Evolutionary conservation across 352 stramenopile species (phyloP).

Genomic region (Pythium aphanidermatum): DNA sequence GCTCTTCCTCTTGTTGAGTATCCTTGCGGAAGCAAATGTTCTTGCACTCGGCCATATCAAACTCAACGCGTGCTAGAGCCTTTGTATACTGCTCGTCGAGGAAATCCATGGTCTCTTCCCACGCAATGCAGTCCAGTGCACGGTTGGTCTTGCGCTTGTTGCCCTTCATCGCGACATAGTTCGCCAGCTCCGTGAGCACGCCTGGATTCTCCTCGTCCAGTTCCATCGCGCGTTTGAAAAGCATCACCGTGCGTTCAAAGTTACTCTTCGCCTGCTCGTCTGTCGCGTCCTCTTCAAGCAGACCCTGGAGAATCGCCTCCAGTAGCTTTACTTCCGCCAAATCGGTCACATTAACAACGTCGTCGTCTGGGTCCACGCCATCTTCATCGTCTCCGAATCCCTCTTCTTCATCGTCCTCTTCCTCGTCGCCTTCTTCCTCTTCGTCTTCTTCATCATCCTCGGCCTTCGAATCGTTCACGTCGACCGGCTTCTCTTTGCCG

Average conservation of each 20-base stretch:
- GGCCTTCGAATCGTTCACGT: background rate
- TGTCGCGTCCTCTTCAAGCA: conserved; percentile 28
- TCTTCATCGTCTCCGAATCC: conserved; percentile 13
- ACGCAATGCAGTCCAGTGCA: conserved; percentile 17
- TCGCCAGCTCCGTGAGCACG: conserved; percentile 67
- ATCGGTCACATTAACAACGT: conserved; percentile 23
- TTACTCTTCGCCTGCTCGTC: conserved; percentile 15
- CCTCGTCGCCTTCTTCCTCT: conserved; percentile 8
- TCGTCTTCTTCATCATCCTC: conserved; percentile 14
- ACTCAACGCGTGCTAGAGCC: conserved; percentile 32
- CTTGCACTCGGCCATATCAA: conserved; percentile 53
- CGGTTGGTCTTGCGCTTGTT: conserved; percentile 10
- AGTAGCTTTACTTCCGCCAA: conserved; percentile 44
- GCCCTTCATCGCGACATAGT: conserved; percentile 49
- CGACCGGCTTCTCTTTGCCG: background rate
- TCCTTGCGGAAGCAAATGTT: conserved; percentile 65
- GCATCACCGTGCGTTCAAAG: conserved; percentile 40
- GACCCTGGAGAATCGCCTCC: conserved; percentile 50
- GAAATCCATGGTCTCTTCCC: conserved; percentile 36
- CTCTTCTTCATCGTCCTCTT: conserved; percentile 12
- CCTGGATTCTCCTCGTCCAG: conserved; percentile 53
- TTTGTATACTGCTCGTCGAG: conserved; percentile 37
- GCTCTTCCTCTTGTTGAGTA: conserved; percentile 46
- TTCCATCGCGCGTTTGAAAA: conserved; percentile 50
- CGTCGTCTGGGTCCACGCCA: conserved; percentile 17